A percentile compares a stretch with the other conserved stretches of the same genome.
These are phyloP conservation scores for Rhodotorula sp. DNA, from an alignment of 1,284 basidiomycete species.

Conservation along the genomic window DNA sequence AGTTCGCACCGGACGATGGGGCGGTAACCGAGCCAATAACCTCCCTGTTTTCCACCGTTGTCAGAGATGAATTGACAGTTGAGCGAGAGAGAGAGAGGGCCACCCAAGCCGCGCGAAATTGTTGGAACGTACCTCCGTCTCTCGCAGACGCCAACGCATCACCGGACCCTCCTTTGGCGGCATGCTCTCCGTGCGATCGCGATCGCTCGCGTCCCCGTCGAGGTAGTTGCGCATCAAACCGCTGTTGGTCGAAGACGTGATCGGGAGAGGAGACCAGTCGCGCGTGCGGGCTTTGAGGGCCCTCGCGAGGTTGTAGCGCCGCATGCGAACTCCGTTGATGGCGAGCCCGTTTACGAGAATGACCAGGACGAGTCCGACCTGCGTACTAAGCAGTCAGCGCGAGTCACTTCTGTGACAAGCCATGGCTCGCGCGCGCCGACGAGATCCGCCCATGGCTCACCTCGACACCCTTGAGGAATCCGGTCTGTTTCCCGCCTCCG, in stretches of 20 bases:
- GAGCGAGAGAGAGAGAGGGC: no score
- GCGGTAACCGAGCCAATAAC: constrained; percentile 38
- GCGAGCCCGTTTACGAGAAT: constrained; percentile 33
- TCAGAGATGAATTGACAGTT: no score
- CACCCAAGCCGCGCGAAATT: no score
- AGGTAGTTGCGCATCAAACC: constrained; percentile 36
- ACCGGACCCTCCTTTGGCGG: constrained; percentile 30
- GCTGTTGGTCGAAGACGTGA: constrained; percentile 33
- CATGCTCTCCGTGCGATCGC: constrained; percentile 1
- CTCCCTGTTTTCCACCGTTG: constrained; percentile 13
- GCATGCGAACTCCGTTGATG: constrained; percentile 36
- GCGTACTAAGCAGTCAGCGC: background rate
- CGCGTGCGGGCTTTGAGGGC: constrained; percentile 22
- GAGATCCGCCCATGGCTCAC: constrained; percentile 2
- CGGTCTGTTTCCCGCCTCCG: constrained; percentile 18
- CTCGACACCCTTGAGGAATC: constrained; percentile 38
- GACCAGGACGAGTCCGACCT: constrained; percentile 6
- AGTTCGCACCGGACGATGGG: constrained; percentile 36
- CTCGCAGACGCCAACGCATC: constrained; percentile 35
- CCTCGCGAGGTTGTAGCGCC: constrained; percentile 17
- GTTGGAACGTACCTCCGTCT: constrained; percentile 28
- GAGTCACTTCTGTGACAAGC: background rate
- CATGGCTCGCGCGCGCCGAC: background rate
- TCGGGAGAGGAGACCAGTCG: constrained; percentile 40
- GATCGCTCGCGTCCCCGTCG: constrained; percentile 20